phyloP scores from a whole-genome alignment of 1,284 basidiomycete genomes.

The Ceratobasidium sp. region DNA sequence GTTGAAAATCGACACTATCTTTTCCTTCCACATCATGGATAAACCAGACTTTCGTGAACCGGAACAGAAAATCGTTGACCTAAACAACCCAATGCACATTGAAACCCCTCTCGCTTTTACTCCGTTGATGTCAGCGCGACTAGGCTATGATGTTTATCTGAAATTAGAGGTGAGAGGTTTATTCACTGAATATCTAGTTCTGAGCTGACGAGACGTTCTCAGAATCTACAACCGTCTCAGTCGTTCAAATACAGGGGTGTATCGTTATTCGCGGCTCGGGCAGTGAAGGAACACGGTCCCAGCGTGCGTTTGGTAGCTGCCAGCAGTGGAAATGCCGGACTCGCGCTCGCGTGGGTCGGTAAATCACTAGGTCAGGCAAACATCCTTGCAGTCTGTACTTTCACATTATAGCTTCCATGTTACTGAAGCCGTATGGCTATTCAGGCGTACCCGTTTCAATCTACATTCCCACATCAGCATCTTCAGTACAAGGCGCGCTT shows the following conservation, averaged over 20 bases:
- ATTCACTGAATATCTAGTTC: background rate
- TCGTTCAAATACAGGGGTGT: constrained; percentile 83
- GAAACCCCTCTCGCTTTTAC: constrained; percentile 75
- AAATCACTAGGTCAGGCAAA: constrained; percentile 52
- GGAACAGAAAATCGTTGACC: background rate
- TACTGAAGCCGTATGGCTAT: background rate
- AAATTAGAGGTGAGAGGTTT: constrained; percentile 71
- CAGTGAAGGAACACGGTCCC: constrained; percentile 65
- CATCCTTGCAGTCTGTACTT: background rate
- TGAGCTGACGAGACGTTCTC: constrained; percentile 24
- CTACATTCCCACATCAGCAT: constrained; percentile 65
- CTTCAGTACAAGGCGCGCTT: constrained; percentile 54
- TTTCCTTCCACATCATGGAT: background rate
- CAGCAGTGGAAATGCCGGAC: constrained; percentile 79
- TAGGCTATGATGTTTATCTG: constrained; percentile 70
- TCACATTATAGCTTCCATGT: background rate
- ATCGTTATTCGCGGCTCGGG: constrained; percentile 70
- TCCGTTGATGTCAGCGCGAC: constrained; percentile 65
- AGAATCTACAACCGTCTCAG: constrained; percentile 78
- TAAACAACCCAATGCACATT: background rate
- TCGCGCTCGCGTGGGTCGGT: constrained; percentile 77
- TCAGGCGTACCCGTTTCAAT: constrained; percentile 73
- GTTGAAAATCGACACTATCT: too few species aligned
- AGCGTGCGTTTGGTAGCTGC: constrained; percentile 73
- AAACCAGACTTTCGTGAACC: background rate